These are phyloP conservation scores for Fomitiporia mediterranea DNA, from an alignment of 1,284 basidiomycete genomes.

Conservation along the genomic window DNA sequence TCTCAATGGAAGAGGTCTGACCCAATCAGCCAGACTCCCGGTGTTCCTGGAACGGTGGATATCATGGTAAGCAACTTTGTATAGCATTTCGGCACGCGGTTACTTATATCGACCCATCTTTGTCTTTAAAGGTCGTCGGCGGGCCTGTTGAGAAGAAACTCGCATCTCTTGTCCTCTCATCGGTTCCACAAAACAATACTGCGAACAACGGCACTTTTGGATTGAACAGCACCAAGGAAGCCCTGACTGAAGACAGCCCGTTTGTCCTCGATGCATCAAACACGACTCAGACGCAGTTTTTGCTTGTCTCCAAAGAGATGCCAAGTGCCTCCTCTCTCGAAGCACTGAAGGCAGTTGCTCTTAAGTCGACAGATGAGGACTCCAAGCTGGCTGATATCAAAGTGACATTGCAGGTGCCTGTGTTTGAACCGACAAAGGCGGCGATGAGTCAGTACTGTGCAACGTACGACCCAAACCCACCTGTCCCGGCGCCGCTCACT, in stretches of 20 bases:
- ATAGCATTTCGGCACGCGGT: not conserved
- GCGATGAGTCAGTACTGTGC: slow-evolving; percentile 47
- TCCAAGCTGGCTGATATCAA: slow-evolving; percentile 26
- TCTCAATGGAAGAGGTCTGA: slow-evolving; percentile 24
- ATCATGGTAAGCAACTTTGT: slow-evolving; percentile 38
- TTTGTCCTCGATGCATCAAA: slow-evolving; percentile 55
- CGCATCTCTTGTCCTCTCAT: slow-evolving; percentile 45
- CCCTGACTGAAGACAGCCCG: slow-evolving; percentile 25
- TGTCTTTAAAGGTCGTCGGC: slow-evolving; percentile 8
- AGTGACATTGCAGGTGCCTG: slow-evolving; percentile 43
- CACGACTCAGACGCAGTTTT: slow-evolving; percentile 47
- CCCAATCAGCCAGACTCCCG: slow-evolving; percentile 20
- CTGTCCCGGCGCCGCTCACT: slow-evolving; percentile 43
- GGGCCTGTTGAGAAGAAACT: slow-evolving; percentile 29
- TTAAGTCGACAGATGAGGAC: slow-evolving; percentile 21
- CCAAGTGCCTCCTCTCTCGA: slow-evolving; percentile 20
- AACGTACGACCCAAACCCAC: slow-evolving; percentile 53
- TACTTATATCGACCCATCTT: not conserved
- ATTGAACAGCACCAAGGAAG: slow-evolving; percentile 25
- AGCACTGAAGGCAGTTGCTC: slow-evolving; percentile 20
- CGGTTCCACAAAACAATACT: slow-evolving; percentile 16
- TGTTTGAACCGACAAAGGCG: slow-evolving; percentile 38
- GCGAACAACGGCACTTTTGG: not conserved
- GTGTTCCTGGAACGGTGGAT: slow-evolving; percentile 41
- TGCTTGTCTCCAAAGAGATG: slow-evolving; percentile 34